Evolutionary conservation across 2,329 filamentous ascomycete genomes (phyloP).

Genomic region (Alternaria infectoria): DNA sequence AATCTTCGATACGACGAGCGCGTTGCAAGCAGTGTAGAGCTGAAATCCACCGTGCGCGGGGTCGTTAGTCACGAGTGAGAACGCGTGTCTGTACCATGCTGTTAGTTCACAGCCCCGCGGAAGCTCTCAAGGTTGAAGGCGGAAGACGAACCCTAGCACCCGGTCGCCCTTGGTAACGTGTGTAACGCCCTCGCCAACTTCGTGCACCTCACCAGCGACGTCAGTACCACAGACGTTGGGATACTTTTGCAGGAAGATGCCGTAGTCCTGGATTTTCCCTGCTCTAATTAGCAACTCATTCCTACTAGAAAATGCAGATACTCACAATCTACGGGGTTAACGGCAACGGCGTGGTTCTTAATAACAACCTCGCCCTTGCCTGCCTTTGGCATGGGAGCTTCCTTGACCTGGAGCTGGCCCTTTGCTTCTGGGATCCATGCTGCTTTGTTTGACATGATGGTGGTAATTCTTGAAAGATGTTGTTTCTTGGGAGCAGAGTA

Average conservation of each 20-base stretch:
- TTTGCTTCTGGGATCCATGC: constrained; percentile 40
- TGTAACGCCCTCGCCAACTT: constrained; percentile 55
- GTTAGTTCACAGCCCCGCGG: background rate
- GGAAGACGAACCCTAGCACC: constrained; percentile 47
- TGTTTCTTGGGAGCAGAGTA: background rate
- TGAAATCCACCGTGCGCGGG: constrained; percentile 42
- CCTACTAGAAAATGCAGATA: background rate
- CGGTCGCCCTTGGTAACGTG: constrained; percentile 55
- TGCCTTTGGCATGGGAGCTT: constrained; percentile 35
- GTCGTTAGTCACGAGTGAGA: constrained; percentile 31
- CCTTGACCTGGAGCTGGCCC: constrained; percentile 37
- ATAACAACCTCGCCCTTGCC: constrained; percentile 42
- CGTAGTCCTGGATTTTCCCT: constrained; percentile 45
- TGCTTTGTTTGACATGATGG: constrained; percentile 41
- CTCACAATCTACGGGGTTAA: constrained; percentile 44
- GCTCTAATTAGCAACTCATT: constrained; percentile 4
- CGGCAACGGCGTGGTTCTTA: constrained; percentile 42
- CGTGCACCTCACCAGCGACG: constrained; percentile 54
- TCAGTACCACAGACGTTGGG: constrained; percentile 50
- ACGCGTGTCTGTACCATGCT: constrained; percentile 25
- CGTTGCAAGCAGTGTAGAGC: constrained; percentile 40
- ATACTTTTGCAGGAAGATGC: constrained; percentile 44
- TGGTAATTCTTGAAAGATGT: background rate
- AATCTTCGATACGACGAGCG: constrained; percentile 46
- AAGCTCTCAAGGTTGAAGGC: background rate